Evolutionary conservation across 495 filamentous ascomycete species (phyloP), one percentile per base, ranked within the genome.

Genomic region (Lepraria neglecta): DNA sequence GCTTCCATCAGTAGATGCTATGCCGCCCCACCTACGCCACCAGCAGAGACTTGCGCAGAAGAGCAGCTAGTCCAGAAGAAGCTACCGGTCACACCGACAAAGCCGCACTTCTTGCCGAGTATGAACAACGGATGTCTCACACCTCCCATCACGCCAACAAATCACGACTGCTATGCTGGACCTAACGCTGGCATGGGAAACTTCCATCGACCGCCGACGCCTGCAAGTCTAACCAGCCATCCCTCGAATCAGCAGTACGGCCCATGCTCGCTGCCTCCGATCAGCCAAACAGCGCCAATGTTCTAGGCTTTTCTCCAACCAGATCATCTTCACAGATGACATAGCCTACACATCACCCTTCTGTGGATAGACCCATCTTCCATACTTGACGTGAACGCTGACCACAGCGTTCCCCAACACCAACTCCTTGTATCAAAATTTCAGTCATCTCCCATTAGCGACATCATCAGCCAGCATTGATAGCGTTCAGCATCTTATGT

Each of bases 91-190:
- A 97, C 94, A 10, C 95, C 94, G 27, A 87, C 92, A 70, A 98
- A 98, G 78, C 80, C 81, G 15, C 78, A 84, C 51, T 77, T 82
- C 54, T 73, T 79, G 35, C 79, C 82, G 33, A 80, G 82, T 59
- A 78, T 87, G 60, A 83, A 85, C 15, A 83, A 91, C 68, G 95
- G 92, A 27, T 92, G 92, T 70, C 83, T 94, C 60, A 97, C 94
- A 27, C 94, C 94, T 21, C 94, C 94, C 3, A 96, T 97, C 69
- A 97, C 95, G 0, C 94, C 94, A n/a, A 66, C 53, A 48, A 91
- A 95, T 65, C 86, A 85, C 24, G 81, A 84, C 58, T 81, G 77
- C 56, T 89, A 84, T 61, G 69, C 67, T 45, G 62, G 61, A 47
- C 40, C 30, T 27, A 53, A 9, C 27, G 35, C 51, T 4, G 48